Percentiles rank a stretch among this genome's conserved stretches.
Evolutionary conservation across 805 yeast species (phyloP).

Genomic region (Candida suzukii): DNA sequence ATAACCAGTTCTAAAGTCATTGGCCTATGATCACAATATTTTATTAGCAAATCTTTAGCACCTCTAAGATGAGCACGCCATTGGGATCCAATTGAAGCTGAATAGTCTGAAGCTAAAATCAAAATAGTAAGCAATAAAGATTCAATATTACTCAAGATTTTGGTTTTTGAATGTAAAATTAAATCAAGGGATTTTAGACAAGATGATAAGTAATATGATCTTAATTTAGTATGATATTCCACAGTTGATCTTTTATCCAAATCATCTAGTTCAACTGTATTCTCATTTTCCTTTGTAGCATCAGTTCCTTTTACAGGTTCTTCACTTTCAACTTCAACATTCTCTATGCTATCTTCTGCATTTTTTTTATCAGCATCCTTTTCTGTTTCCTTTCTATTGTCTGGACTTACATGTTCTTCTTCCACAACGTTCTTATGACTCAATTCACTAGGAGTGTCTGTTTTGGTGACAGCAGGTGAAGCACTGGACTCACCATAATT

Average conservation of each 20-base stretch:
- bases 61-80: constrained; percentile 69
- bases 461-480: neutral
- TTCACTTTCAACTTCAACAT: neutral
- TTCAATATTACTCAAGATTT: constrained; percentile 51
- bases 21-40: constrained; percentile 31
- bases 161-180: constrained; percentile 33
- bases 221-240: constrained; percentile 48
- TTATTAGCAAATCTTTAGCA: constrained; percentile 55
- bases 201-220: constrained; percentile 53
- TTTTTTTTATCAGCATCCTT: neutral
- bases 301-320: constrained; percentile 4
- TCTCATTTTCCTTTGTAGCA: constrained; percentile 7
- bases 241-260: constrained; percentile 12
- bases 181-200: constrained; percentile 58
- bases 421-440: too few relatives aligned
- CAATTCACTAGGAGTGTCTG: too few relatives aligned
- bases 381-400: neutral
- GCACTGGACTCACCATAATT: neutral
- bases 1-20: constrained; percentile 27
- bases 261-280: neutral
- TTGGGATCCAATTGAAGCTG: constrained; percentile 47
- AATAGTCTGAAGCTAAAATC: constrained; percentile 57
- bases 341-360: constrained; percentile 3
- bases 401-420: too few relatives aligned
- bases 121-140: constrained; percentile 63